These are phyloP conservation scores for Lasiodiplodia gonubiensis DNA, from an alignment of 2,329 filamentous ascomycete species.

Conservation along the genomic window DNA sequence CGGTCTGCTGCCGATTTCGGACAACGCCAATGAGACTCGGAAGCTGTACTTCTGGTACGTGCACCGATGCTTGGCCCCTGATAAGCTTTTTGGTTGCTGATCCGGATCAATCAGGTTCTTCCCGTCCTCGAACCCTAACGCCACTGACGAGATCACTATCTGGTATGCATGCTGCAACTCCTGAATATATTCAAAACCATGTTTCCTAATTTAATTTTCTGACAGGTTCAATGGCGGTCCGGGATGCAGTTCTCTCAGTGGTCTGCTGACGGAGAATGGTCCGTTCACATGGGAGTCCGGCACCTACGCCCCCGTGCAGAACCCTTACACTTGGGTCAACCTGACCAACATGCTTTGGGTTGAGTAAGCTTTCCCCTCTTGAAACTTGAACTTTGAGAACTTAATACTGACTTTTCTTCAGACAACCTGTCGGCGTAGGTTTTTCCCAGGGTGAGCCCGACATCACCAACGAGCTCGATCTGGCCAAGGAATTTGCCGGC, in stretches of 20 bases:
- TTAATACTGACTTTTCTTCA: constrained; percentile 30
- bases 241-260: constrained; percentile 63
- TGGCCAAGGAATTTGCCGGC: constrained; percentile 54
- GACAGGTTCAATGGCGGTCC: constrained; percentile 47
- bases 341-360: constrained; percentile 52
- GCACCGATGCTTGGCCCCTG: no score
- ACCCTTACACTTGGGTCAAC: constrained; percentile 72
- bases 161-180: constrained; percentile 44
- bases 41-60: constrained; percentile 65
- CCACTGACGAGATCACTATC: constrained; percentile 65
- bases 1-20: constrained; percentile 65
- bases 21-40: constrained; percentile 54
- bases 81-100: neutral
- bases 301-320: constrained; percentile 67
- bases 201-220: neutral
- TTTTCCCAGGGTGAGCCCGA: constrained; percentile 51
- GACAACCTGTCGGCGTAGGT: constrained; percentile 55
- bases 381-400: neutral
- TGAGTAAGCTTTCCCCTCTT: constrained; percentile 36
- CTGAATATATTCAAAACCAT: neutral
- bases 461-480: constrained; percentile 55
- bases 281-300: constrained; percentile 66
- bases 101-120: constrained; percentile 59
- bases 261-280: constrained; percentile 77
- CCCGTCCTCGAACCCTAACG: constrained; percentile 58